Evolutionary conservation across 495 filamentous ascomycete genomes (phyloP), one percentile per base, ranked within the genome.

Genomic region (Neurospora tetraspora): DNA sequence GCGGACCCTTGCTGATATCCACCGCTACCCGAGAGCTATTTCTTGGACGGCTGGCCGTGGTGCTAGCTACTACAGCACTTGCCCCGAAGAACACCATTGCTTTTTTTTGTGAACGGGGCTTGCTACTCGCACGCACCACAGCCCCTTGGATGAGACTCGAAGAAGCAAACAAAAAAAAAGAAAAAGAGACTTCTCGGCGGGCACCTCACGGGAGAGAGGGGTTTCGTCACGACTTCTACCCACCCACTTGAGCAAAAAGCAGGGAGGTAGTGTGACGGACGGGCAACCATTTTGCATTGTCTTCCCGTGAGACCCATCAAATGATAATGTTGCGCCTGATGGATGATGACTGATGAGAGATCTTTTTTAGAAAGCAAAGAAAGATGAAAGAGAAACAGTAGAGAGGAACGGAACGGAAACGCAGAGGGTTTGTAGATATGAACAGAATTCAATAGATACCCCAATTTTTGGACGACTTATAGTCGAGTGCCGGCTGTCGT

Each of bases 381-480:
- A 27, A 59, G 47, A 59, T 27, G 47, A 59, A 34, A 34, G 27
- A 65, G 23, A 65, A 18, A 65, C 53, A 36, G 53, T 65, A 65
- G 53, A 65, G 27, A 65, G 31, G 53, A 65, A 65, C 5, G 27
- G 53, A 34, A 34, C 53, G 53, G 53, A 65, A 65, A 59, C 10
- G 1, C 61, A 43, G 70, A 70, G 71, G 61, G 75, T 71, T 72
- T 75, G 72, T 73, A 77, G 71, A 79, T 76, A 77, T 71, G 75
- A 65, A 76, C 74, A 75, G 75, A 77, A 74, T 76, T 78, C 78
- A 74, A 80, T 80, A 80, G 78, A 80, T 80, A 80, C 76, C 78
- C 78, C 77, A 69, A 70, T 76, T 74, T 73, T 75, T 78, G 61
- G 76, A 74, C 74, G 77, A 80, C 76, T 78, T 77, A 78, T 75